Base-by-base conservation (phyloP, 2,329 filamentous ascomycete species). In the Phyllosticta citriasiana region DNA sequence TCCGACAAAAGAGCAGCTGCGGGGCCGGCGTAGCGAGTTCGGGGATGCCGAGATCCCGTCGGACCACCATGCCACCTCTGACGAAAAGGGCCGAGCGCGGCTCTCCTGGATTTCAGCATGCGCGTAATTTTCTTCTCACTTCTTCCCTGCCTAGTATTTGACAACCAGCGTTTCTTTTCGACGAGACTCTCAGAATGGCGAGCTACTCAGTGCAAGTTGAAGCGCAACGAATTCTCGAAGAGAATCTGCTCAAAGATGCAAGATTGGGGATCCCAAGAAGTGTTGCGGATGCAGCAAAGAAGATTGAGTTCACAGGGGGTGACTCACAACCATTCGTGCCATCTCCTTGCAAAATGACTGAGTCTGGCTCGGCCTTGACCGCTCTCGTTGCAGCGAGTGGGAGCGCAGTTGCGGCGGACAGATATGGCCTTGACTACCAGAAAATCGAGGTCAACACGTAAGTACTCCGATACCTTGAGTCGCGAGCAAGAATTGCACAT, bases 371-470 rank as follows among this genome's bases (percentile, higher is more conserved):
- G 2, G 60, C 60, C 12, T 14, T 62, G 24, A 50, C 55, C n/a
- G 60, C 51, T 10, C 53, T 62, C 16, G 60, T 58, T 9, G 55
- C 60, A 4, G 60, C 60, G 10, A 56, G 50, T 4, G 60, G 50
- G 16, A 58, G 60, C 52, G 60, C 60, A n/a, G 60, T 62, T 24
- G 60, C 60, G 2, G 25, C 60, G 4, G 60, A 62, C 6, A 55
- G 60, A n/a, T 82, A 82, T 63, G 68, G 69, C 0, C 26, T 74
- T 3, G 68, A 73, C 14, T 72, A 77, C 0, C 67, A 73, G 19
- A 69, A 75, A 22, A 70, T 79, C 6, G 70, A 72, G 0, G 81
- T 82, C 62, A 77, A 82, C 63, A 80, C 78, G 75, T 77, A 57
- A 66, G 72, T 65, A 9, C 9, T 30, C 2, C 7, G 14, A 6